Evolutionary conservation across 148 eudicot species (phyloP).

Genomic region (Tetragonia tetragonoides): DNA sequence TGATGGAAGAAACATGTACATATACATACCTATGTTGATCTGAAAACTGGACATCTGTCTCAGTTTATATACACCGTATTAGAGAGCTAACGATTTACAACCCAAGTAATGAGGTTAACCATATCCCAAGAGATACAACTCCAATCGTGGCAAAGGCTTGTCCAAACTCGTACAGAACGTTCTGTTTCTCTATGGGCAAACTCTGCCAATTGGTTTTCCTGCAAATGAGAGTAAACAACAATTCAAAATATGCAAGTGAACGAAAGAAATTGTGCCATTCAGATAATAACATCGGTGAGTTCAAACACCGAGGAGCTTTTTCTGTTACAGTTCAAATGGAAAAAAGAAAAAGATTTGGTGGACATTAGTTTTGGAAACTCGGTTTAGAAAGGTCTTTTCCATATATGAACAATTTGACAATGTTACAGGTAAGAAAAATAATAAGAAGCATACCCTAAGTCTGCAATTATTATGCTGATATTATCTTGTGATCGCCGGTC

Average conservation of each 20-base stretch:
- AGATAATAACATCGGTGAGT: background rate
- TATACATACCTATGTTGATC: constrained; percentile 19
- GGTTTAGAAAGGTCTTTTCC: background rate
- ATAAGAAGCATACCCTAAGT: constrained; percentile 60
- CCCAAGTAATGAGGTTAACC: constrained; percentile 54
- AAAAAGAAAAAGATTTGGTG: background rate
- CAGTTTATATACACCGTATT: constrained; percentile 34
- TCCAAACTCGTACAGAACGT: constrained; percentile 52
- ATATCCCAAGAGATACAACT: constrained; percentile 71
- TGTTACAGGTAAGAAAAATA: background rate
- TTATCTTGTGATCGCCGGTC: constrained; percentile 85
- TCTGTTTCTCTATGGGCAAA: constrained; percentile 46
- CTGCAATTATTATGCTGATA: constrained; percentile 78
- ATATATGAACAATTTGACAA: background rate
- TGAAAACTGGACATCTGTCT: constrained; percentile 14
- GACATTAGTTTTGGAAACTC: background rate
- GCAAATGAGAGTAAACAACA: constrained; percentile 3
- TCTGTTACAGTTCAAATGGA: background rate
- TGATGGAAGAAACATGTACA: constrained; percentile 9
- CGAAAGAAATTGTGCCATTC: background rate
- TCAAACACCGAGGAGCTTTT: background rate
- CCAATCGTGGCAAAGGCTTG: constrained; percentile 77
- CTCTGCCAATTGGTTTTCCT: constrained; percentile 76
- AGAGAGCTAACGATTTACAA: constrained; percentile 32
- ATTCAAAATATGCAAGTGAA: background rate